phyloP scores from a whole-genome alignment of 2,329 filamentous ascomycete genomes.

The Incumbomyces lentus region DNA sequence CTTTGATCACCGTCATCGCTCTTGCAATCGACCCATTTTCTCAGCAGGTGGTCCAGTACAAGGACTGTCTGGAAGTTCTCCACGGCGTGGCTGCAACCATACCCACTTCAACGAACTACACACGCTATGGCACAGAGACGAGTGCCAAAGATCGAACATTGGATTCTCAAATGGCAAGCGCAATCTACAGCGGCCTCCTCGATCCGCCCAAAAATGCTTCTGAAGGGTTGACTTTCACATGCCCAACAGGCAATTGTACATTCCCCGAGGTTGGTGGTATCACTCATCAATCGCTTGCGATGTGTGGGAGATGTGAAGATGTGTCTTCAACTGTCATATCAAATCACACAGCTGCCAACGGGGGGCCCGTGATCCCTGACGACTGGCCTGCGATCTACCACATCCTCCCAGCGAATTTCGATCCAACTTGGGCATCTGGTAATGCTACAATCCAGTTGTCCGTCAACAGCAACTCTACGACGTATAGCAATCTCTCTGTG shows the following conservation, averaged over 20 bases:
- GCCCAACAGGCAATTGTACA: slow-evolving; percentile 1
- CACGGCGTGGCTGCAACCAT: not conserved
- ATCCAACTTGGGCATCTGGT: no score
- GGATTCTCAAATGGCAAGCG: not conserved
- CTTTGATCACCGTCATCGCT: slow-evolving; percentile 19
- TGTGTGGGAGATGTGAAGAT: not conserved
- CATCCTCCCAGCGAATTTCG: no score
- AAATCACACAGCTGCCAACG: no score
- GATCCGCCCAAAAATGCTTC: not conserved
- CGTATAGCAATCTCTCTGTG: no score
- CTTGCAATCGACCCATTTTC: slow-evolving; percentile 19
- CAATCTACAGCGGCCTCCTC: not conserved
- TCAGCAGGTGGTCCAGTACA: not conserved
- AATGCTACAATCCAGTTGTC: no score
- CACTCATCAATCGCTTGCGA: not conserved
- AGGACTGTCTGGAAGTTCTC: not conserved
- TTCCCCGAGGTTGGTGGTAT: not conserved
- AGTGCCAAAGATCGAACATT: not conserved
- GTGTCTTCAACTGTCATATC: no score
- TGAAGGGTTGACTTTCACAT: not conserved
- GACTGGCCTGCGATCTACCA: no score
- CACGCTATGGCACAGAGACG: not conserved
- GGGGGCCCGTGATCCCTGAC: no score
- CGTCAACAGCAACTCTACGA: no score
- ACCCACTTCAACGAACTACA: not conserved